Evolutionary conservation across 2,329 filamentous ascomycete species (phyloP), one percentile per base, ranked within the genome.

Genomic region (Gaeumannomyces tritici): DNA sequence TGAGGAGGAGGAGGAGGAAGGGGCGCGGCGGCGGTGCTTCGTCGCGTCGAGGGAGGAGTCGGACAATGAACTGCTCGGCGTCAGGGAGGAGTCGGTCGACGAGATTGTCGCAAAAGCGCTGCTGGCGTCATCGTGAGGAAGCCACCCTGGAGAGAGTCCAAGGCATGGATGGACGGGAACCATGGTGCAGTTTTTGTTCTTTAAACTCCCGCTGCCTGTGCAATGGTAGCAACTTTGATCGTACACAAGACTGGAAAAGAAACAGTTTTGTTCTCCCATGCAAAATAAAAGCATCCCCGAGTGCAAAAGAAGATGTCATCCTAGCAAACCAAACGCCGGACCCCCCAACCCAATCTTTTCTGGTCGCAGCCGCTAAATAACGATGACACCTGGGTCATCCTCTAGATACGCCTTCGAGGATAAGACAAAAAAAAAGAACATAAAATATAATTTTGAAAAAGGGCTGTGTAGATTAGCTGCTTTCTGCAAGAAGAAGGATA

Each of bases 51-150:
- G 63, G 24, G 66, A 68, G 47, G 66, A 66, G 18, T 69, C 68
- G 6, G 70, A 73, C 51, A 62, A 60, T n/a, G 61, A 62, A 24
- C 65, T 73, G 21, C 63, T 73, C 24, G 69, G 66, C 31, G 64
- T 73, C 18, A 56, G 47, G 59, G 67, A 70, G 29, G 71, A 73
- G 65, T 67, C 64, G 12, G 65, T 65, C 54, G 65, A 67, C 5
- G 67, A 72, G 59, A 62, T 72, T 61, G 70, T 64, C 8, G 63
- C 62, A 24, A 72, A 72, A 62, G 69, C 61, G 13, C 31, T 61
- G 13, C 31, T 66, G 13, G 59, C 58, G 35, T 51, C 33, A 11
- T 24, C n/a, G n/a, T 42, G 33, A 21, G 33, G n/a, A 11, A n/a
- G n/a, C n/a, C n/a, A n/a, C n/a, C n/a, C n/a, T n/a, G n/a, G n/a